Conservation (phyloP, 2,329 filamentous ascomycete species). For the Nothophoma quercina region DNA sequence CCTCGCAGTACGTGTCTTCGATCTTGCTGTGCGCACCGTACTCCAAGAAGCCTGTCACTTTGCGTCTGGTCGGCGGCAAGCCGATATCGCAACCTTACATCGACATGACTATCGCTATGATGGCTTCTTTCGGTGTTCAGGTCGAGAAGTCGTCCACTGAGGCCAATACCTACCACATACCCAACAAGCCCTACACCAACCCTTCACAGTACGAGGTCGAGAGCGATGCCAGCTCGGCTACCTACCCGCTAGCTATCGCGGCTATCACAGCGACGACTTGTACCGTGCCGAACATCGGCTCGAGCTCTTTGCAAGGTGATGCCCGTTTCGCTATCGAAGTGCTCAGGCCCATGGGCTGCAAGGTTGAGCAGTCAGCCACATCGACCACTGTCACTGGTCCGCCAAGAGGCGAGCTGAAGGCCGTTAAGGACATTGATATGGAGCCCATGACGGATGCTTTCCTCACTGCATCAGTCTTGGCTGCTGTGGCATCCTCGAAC, state of each 20-base stretch:
- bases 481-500: conserved; percentile 82
- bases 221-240: conserved; percentile 97
- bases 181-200: conserved; percentile 81
- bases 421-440: conserved; percentile 89
- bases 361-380: conserved; percentile 80
- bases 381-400: conserved; percentile 96
- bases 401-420: conserved; percentile 73
- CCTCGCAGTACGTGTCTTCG: conserved; percentile 98
- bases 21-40: conserved; percentile 97
- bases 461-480: conserved; percentile 90
- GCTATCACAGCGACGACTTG: conserved; percentile 96
- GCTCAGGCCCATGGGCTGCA: conserved; percentile 90
- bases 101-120: conserved; percentile 99
- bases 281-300: conserved; percentile 95
- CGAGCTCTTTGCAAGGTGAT: conserved; percentile 89
- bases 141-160: conserved; percentile 80
- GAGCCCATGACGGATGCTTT: conserved; percentile 99
- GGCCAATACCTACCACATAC: conserved; percentile 92
- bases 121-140: conserved; percentile 86
- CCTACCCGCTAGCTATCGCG: conserved; percentile 91
- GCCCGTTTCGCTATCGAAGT: conserved; percentile 93
- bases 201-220: conserved; percentile 88
- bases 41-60: conserved; percentile 89
- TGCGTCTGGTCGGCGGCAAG: conserved; percentile 92
- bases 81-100: conserved; percentile 97